Evolutionary conservation across 345 rosid species (phyloP), one percentile per base, ranked within the genome.

Genomic region (Hirschfeldia incana): DNA sequence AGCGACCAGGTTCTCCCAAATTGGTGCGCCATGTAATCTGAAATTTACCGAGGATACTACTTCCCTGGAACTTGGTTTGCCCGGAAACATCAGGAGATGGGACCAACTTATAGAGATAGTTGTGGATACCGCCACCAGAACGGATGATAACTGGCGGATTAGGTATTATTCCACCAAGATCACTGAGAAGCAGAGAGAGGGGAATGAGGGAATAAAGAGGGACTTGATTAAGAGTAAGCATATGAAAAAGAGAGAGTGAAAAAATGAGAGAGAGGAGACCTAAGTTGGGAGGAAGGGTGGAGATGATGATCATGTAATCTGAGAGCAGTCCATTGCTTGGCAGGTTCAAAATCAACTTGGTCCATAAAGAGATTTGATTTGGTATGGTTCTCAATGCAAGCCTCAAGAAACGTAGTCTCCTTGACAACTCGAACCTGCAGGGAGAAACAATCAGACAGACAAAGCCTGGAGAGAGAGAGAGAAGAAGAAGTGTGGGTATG

Each of bases 311-410:
- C 86, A 65, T 85, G 89, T 69, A 91, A 73, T 67, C 87, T 75
- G 73, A 83, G 84, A 26, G 95, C 97, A 82, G 60, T 87, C 98
- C 98, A 93, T 80, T 85, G 80, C 78, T 85, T 91, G 64, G 98
- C 85, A 64, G 99, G 97, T 85, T 95, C 99, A 84, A 95, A 95
- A 83, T 95, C 98, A 79, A 93, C 98, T 92, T 89, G 97, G 81
- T 93, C 98, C 98, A 95, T 89, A 63, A 89, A 91, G 81, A 93
- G 97, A 84, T 86, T 90, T 51, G 94, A 77, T 83, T 95, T 95
- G 73, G 97, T 92, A 78, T 91, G 98, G 83, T 93, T 95, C 80
- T 93, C 97, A 78, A 95, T 88, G 85, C 97, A 95, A 39, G 97
- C 98, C 85, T 95, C 99, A 77, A 95, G 81, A 78, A 79, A 92